Conservation (phyloP, 495 filamentous ascomycete genomes). For the Cercophora newfieldiana region DNA sequence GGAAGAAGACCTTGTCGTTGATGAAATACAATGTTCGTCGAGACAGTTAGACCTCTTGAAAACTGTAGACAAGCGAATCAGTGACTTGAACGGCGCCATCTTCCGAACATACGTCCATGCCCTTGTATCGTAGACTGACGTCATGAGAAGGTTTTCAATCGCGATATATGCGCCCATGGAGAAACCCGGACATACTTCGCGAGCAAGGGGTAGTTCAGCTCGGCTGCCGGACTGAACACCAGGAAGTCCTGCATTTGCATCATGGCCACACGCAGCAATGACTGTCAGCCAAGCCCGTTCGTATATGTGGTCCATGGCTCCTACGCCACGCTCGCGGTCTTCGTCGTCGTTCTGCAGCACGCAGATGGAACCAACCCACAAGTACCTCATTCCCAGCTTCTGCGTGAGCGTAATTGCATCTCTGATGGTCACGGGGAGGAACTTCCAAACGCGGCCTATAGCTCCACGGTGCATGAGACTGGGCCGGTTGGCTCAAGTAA, state of each 20-base stretch:
- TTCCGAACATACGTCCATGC: constrained; percentile 15
- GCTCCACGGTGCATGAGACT: background rate
- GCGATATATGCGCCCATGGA: background rate
- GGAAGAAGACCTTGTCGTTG: constrained; percentile 3
- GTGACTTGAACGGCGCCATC: background rate
- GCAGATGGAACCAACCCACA: constrained; percentile 22
- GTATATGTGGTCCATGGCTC: constrained; percentile 17
- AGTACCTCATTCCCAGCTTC: constrained; percentile 12
- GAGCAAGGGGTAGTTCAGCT: constrained; percentile 11
- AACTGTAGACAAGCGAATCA: background rate
- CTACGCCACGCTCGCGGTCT: background rate
- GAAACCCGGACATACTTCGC: constrained; percentile 8
- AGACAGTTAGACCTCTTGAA: background rate
- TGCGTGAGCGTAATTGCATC: constrained; percentile 8
- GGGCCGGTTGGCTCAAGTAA: background rate
- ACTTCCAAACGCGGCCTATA: background rate
- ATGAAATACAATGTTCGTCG: background rate
- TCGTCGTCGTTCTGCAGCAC: constrained; percentile 10
- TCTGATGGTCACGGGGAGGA: constrained; percentile 8
- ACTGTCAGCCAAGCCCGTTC: constrained; percentile 12
- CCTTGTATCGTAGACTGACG: constrained; percentile 8
- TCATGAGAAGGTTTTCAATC: background rate
- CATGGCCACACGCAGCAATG: constrained; percentile 8
- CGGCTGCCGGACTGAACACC: background rate
- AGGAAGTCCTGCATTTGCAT: background rate